Conservation (phyloP, 192 early-diverging fungal species). For the Coemansia sp. region DNA sequence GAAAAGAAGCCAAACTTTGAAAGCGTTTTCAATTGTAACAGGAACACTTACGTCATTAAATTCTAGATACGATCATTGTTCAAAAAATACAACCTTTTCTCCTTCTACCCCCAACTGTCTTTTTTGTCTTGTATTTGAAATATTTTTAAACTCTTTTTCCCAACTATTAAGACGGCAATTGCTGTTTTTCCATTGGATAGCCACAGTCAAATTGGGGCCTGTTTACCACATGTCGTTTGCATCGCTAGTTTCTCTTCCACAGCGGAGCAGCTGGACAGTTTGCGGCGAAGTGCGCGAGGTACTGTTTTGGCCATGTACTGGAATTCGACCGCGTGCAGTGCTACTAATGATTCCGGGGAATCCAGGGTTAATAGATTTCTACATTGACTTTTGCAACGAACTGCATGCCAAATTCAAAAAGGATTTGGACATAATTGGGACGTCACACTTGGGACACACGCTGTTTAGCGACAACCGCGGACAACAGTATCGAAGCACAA, state of each 20-base stretch:
- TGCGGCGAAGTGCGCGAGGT: conserved; percentile 40
- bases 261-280: conserved; percentile 34
- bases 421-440: conserved; percentile 65
- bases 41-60: no score
- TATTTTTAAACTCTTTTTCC: no score
- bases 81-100: no score
- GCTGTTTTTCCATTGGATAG: no score
- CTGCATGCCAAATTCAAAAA: conserved; percentile 55
- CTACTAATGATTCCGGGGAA: conserved; percentile 69
- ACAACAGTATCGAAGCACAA: conserved; percentile 12
- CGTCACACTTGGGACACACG: conserved; percentile 50
- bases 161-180: no score
- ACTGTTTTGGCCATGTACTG: conserved; percentile 43
- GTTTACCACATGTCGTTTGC: conserved; percentile 32
- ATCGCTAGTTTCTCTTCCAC: conserved; percentile 27
- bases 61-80: no score
- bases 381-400: conserved; percentile 66
- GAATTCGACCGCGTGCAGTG: conserved; percentile 27
- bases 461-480: conserved; percentile 41
- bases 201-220: no score
- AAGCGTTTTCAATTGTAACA: no score
- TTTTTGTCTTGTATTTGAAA: no score
- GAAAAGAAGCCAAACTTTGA: no score
- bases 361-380: conserved; percentile 82
- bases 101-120: no score